Evolutionary conservation across 2,329 filamentous ascomycete genomes (phyloP), one percentile per base, ranked within the genome.

Genomic region (Fusarium azukiicola): DNA sequence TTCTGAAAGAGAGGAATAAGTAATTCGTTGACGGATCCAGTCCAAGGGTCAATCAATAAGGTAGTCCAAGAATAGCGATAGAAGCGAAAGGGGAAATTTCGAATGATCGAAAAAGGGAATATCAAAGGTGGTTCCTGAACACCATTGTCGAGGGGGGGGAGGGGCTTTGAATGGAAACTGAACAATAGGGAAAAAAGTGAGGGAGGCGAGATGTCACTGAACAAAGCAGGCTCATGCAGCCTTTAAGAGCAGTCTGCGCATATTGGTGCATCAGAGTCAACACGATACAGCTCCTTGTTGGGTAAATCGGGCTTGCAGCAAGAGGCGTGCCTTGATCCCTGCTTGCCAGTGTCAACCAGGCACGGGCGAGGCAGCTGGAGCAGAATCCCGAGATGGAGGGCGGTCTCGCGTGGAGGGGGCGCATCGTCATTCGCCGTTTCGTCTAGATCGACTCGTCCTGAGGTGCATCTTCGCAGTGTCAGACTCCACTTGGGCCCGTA

Each of bases 161-260:
- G 27, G 27, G 27, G 70, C 67, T 71, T 70, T 79, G 79, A 84
- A 80, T 81, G 74, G 77, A 74, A 32, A 71, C 47, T 71, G 75
- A 80, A 80, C 77, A 77, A 81, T 77, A 74, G 68, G 73, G 69
- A 76, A 32, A 32, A 32, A 32, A 61, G 56, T 61, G 64, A 56
- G 74, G 74, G 74, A 73, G n/a, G 52, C 38, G 58, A 54, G 63
- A 50, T 76, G 73, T 74, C 74, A 74, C 64, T 74, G 73, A 77
- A 79, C 72, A 82, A n/a, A 61, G 74, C 73, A 54, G 74, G 80
- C 75, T 42, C 64, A 68, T 23, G 72, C 71, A 77, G 75, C 78
- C 81, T 83, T 84, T 84, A 83, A 81, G 77, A 84, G 58, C 72
- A 66, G 70, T 32, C 58, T 64, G 50, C 40, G 47, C 72, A 71